Conservation (phyloP, 2,329 filamentous ascomycete species). For the Knoxdaviesia capensis region DNA sequence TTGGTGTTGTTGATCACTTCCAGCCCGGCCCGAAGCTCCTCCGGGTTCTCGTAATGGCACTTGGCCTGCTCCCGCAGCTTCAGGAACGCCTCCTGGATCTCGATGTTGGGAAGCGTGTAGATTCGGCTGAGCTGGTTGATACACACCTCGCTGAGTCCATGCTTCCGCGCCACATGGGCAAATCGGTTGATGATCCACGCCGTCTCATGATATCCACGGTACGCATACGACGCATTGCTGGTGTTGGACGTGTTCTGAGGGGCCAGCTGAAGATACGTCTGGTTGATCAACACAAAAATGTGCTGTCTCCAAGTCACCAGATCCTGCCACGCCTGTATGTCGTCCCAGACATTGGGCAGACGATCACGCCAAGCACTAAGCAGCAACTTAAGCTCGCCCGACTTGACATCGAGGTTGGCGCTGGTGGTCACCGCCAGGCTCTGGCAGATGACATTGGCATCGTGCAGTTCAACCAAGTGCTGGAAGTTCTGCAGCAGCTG, state of each 20-base stretch:
- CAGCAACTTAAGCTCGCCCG: slow-evolving; percentile 82
- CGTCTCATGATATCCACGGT: slow-evolving; percentile 93
- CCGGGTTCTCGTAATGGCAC: slow-evolving; percentile 91
- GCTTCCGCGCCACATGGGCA: slow-evolving; percentile 91
- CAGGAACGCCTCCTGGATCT: slow-evolving; percentile 97
- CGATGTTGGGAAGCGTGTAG: slow-evolving; percentile 96
- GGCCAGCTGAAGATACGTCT: slow-evolving; percentile 70
- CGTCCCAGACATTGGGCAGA: slow-evolving; percentile 94
- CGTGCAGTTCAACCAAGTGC: slow-evolving; percentile 88
- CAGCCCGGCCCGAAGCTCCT: slow-evolving; percentile 76
- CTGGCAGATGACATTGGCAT: slow-evolving; percentile 89
- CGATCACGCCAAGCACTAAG: slow-evolving; percentile 91
- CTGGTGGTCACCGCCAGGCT: slow-evolving; percentile 74
- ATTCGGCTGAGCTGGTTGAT: slow-evolving; percentile 94
- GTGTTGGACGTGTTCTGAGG: slow-evolving; percentile 57
- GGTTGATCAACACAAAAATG: slow-evolving; percentile 94
- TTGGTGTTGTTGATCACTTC: slow-evolving; percentile 99
- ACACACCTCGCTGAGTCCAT: slow-evolving; percentile 90
- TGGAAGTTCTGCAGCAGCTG: slow-evolving; percentile 95
- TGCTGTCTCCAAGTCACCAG: slow-evolving; percentile 99
- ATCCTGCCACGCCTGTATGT: slow-evolving; percentile 98
- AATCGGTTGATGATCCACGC: slow-evolving; percentile 99
- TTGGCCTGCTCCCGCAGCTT: slow-evolving; percentile 98
- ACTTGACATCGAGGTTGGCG: slow-evolving; percentile 78
- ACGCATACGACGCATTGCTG: slow-evolving; percentile 83